Evolutionary conservation across 495 filamentous ascomycete genomes (phyloP).

Genomic region (Trichoderma virens): DNA sequence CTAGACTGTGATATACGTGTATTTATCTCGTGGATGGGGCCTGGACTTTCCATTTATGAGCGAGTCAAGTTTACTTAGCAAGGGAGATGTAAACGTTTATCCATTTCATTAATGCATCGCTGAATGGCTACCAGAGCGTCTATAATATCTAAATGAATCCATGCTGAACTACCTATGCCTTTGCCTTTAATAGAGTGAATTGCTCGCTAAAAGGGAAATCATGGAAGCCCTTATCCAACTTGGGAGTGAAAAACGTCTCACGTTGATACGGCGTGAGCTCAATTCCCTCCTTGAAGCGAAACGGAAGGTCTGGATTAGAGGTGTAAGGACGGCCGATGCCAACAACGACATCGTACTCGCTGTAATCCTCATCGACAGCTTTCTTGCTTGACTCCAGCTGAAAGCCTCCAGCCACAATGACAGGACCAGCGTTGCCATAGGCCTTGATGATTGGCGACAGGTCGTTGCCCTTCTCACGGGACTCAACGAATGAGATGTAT

Average conservation of each 20-base stretch:
- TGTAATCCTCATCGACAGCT: slow-evolving; percentile 44
- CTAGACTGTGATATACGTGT: too few species aligned
- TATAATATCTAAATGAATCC: not conserved
- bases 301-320: slow-evolving; percentile 60
- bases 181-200: slow-evolving; percentile 7
- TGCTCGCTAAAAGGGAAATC: slow-evolving; percentile 44
- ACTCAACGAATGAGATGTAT: slow-evolving; percentile 54
- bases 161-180: not conserved
- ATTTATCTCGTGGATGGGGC: too few species aligned
- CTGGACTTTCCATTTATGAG: too few species aligned
- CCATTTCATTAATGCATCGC: too few species aligned
- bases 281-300: slow-evolving; percentile 46
- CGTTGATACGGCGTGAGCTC: slow-evolving; percentile 46
- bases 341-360: slow-evolving; percentile 38
- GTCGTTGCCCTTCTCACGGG: slow-evolving; percentile 9
- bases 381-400: slow-evolving; percentile 24
- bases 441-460: slow-evolving; percentile 18
- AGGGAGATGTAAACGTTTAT: too few species aligned
- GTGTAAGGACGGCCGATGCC: slow-evolving; percentile 56
- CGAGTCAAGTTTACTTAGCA: too few species aligned
- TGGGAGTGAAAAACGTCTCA: slow-evolving; percentile 44
- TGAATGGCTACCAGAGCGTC: too few species aligned
- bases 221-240: slow-evolving; percentile 47
- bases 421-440: slow-evolving; percentile 18
- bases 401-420: slow-evolving; percentile 25